Evolutionary conservation across 345 rosid species (phyloP), one percentile per base, ranked within the genome.

Genomic region (Lepidium aucheri): DNA sequence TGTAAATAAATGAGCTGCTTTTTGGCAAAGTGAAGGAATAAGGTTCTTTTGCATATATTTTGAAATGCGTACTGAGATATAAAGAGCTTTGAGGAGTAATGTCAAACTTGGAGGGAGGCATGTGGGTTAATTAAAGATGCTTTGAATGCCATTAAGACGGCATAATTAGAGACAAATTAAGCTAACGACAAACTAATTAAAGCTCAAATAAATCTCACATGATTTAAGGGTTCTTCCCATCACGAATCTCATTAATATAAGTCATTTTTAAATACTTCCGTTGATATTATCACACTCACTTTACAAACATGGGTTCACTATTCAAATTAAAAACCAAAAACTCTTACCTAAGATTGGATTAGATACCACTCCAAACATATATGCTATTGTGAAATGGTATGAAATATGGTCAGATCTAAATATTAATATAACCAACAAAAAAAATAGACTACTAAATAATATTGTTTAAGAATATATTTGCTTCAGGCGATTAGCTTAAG

Each of bases 91-190:
- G 44, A 56, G 32, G 71, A 58, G 36, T 64, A 56, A 51, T 65
- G 60, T 40, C 39, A 40, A 56, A 56, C 38, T 47, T 30, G 14
- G 18, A 43, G 36, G 41, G 53, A 55, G 69, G 50, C 67, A 65
- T 52, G 72, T 73, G 72, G 55, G 61, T 65, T 58, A 34, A 28
- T 57, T 73, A 72, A 57, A 46, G 59, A 66, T 65, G 54, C 53
- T 58, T 65, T 72, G 51, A 65, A 40, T 53, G 67, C 72, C 67
- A 73, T 65, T 73, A 72, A 72, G 65, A 72, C 53, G 54, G 60
- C 66, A 52, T 57, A 50, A 42, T 58, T 65, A 26, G 8, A 51
- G 67, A 65, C 72, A 73, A 26, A 42, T 58, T 73, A 73, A 35
- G 65, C 55, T 50, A 73, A 65, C 60, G 67, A 73, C 76, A 65